Conservation (phyloP, 371 early-diverging fungal species). For the Haplosporangium sp. region DNA sequence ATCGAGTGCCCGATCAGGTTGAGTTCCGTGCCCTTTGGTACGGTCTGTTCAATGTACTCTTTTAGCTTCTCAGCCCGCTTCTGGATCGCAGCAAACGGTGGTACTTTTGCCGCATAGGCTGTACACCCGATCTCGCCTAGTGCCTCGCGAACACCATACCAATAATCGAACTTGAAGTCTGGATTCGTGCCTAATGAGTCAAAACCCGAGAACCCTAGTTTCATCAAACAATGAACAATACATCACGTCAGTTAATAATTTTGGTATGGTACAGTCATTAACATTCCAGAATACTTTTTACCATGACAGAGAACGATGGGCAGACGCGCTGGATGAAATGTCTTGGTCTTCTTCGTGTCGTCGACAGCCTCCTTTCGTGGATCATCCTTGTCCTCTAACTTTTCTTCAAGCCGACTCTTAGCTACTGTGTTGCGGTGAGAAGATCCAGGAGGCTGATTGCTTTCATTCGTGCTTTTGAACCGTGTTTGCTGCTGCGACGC, state of each 20-base stretch:
- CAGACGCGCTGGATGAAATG: conserved; percentile 79
- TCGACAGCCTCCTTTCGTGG: conserved; percentile 56
- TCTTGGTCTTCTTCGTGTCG: conserved; percentile 47
- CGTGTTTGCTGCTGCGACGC: conserved; percentile 3
- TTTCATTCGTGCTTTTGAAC: conserved; percentile 8
- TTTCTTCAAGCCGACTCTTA: not conserved
- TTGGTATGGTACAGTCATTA: too few relatives aligned
- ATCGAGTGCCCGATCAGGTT: conserved; percentile 60
- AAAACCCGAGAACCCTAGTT: conserved; percentile 65
- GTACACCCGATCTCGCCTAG: conserved; percentile 82
- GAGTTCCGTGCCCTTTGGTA: conserved; percentile 65
- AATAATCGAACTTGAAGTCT: conserved; percentile 85
- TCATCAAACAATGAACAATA: not conserved
- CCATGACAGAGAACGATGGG: conserved; percentile 93
- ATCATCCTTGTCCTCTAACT: conserved; percentile 2
- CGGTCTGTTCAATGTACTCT: conserved; percentile 63
- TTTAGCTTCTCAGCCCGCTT: conserved; percentile 83
- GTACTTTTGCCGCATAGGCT: conserved; percentile 84
- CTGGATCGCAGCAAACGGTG: conserved; percentile 78
- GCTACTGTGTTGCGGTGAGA: conserved; percentile 15
- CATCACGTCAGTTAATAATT: too few relatives aligned
- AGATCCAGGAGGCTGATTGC: not conserved
- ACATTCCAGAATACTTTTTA: conserved; percentile 3
- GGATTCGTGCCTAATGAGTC: conserved; percentile 70
- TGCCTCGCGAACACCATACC: conserved; percentile 87